A percentile compares a stretch with the other conserved stretches of the same genome.
phyloP scores from a whole-genome alignment of 1,139 yeast genomes.

The Yamadazyma mexicana region DNA sequence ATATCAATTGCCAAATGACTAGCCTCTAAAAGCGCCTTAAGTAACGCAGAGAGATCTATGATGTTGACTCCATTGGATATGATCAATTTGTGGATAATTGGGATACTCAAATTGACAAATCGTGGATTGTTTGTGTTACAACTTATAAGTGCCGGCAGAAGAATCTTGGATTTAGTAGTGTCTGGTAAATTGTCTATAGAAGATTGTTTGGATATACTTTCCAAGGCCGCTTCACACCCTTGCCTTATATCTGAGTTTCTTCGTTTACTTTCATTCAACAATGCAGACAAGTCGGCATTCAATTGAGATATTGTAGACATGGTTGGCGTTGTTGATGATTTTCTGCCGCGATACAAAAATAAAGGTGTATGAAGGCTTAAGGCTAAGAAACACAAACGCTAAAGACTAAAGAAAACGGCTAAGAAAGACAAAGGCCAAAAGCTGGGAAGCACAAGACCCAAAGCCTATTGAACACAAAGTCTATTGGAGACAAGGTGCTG shows the following conservation, averaged over 20 bases:
- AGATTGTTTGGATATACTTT: conserved; percentile 37
- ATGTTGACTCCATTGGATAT: conserved; percentile 49
- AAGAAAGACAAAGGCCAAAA: too few species aligned
- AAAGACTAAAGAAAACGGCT: too few species aligned
- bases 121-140: conserved; percentile 76
- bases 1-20: conserved; percentile 77
- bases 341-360: neutral
- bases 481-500: too few species aligned
- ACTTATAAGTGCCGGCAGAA: conserved; percentile 70
- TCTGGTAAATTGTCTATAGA: conserved; percentile 24
- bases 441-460: too few species aligned
- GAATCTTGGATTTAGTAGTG: conserved; percentile 49
- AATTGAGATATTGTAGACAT: conserved; percentile 49
- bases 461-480: too few species aligned
- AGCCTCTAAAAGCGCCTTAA: conserved; percentile 72
- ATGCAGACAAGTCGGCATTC: conserved; percentile 53
- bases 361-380: too few species aligned
- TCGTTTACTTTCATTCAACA: conserved; percentile 71
- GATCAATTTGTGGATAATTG: conserved; percentile 63
- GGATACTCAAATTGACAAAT: conserved; percentile 69
- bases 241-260: conserved; percentile 64
- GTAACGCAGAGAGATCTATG: conserved; percentile 49
- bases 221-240: conserved; percentile 64
- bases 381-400: too few species aligned
- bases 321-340: neutral